A percentile compares a stretch with the other conserved stretches of the same genome.
These are phyloP conservation scores for Mimosa pudica DNA, from an alignment of 306 rosid species.

Conservation along the genomic window DNA sequence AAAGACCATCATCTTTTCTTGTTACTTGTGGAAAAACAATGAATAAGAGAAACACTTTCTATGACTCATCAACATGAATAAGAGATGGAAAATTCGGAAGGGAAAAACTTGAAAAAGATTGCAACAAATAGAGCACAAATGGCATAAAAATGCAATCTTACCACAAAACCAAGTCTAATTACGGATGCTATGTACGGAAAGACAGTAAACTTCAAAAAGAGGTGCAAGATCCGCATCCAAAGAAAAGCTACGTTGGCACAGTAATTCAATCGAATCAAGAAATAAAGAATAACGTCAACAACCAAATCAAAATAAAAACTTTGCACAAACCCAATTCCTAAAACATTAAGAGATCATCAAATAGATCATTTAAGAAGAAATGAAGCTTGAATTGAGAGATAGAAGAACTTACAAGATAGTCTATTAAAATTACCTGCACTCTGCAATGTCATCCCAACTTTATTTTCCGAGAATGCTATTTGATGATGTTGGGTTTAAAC, in stretches of 20 bases:
- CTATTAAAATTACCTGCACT: no score
- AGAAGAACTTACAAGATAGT: conserved; percentile 13
- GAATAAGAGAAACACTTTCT: not conserved
- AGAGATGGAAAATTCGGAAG: not conserved
- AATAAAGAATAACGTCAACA: not conserved
- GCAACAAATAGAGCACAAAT: not conserved
- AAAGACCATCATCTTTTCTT: not conserved
- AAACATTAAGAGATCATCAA: not conserved
- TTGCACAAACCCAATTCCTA: not conserved
- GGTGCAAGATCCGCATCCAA: no score
- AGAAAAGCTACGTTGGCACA: no score
- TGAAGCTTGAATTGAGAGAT: not conserved
- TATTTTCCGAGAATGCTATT: no score
- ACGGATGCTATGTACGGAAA: no score
- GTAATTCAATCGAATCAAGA: no score
- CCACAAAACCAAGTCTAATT: no score
- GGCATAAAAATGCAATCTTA: no score
- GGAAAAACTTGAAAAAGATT: not conserved
- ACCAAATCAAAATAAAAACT: not conserved
- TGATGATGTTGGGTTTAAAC: no score
- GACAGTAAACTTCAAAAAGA: no score
- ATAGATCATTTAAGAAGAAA: not conserved
- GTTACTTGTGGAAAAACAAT: not conserved
- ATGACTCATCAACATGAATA: not conserved
- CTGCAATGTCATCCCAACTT: no score